Conservation (phyloP, 2,329 filamentous ascomycete species). For the Penicillium sp. region DNA sequence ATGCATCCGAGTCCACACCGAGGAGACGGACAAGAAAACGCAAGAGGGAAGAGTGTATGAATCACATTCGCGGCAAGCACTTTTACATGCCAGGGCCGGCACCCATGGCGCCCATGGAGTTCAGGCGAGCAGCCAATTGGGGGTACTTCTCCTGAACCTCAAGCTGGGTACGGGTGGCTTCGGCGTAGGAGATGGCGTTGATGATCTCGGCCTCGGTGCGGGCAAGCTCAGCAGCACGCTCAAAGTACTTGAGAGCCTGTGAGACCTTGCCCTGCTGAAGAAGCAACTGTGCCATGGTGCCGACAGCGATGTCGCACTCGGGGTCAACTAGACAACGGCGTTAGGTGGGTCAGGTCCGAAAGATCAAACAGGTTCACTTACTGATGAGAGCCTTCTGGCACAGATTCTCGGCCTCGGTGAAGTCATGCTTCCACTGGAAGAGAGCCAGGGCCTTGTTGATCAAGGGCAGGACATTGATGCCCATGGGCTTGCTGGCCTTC, state of each 20-base stretch:
- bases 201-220: constrained; percentile 94
- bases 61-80: constrained; percentile 5
- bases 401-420: constrained; percentile 87
- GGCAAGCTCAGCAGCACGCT: constrained; percentile 90
- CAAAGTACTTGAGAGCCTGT: constrained; percentile 93
- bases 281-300: constrained; percentile 96
- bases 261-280: constrained; percentile 97
- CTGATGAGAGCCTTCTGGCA: constrained; percentile 97
- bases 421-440: constrained; percentile 99
- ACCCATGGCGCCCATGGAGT: constrained; percentile 53
- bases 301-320: constrained; percentile 97
- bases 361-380: constrained; percentile 50
- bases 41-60: constrained; percentile 14
- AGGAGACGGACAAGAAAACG: constrained; percentile 15
- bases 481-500: constrained; percentile 86
- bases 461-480: constrained; percentile 94
- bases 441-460: constrained; percentile 98
- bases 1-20: constrained; percentile 14
- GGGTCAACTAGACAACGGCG: constrained; percentile 72
- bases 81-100: constrained; percentile 37
- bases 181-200: constrained; percentile 93
- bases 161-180: constrained; percentile 93
- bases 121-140: constrained; percentile 70
- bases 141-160: constrained; percentile 88
- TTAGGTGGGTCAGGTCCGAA: constrained; percentile 13